Conservation (phyloP, 495 filamentous ascomycete species). For the Oidiodendron maius region DNA sequence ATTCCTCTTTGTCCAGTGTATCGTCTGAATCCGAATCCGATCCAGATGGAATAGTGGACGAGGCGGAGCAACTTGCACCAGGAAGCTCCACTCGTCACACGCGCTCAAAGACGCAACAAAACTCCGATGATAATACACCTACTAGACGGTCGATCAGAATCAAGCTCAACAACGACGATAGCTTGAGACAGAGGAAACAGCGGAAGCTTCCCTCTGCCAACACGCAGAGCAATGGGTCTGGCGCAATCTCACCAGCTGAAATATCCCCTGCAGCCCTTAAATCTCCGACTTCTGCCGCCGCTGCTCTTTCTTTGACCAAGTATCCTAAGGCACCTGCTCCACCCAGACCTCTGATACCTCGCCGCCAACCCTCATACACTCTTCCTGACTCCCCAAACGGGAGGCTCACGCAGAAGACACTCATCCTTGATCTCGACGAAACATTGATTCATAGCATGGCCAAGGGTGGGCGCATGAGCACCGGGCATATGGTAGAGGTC, state of each 20-base stretch:
- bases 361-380: conserved; percentile 74
- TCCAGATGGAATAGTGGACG: conserved; percentile 25
- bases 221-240: conserved; percentile 24
- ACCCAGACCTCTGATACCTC: conserved; percentile 82
- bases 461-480: conserved; percentile 91
- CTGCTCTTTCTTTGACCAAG: conserved; percentile 64
- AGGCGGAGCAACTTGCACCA: conserved; percentile 12
- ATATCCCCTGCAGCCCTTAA: conserved; percentile 53
- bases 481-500: conserved; percentile 98
- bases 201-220: conserved; percentile 40
- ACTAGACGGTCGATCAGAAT: conserved; percentile 81
- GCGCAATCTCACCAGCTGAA: conserved; percentile 26
- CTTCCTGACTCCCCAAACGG: conserved; percentile 37
- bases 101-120: conserved; percentile 22
- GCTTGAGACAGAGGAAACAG: conserved; percentile 55
- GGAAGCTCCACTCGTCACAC: conserved; percentile 18
- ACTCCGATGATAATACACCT: conserved; percentile 53
- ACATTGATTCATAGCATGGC: conserved; percentile 96
- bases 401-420: conserved; percentile 67
- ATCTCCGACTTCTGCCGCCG: conserved; percentile 82
- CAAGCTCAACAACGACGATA: conserved; percentile 82
- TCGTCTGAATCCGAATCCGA: conserved; percentile 59
- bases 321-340: conserved; percentile 87
- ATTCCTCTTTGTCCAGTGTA: conserved; percentile 52
- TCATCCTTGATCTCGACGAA: conserved; percentile 94